These are phyloP conservation scores for Alternaria hordeiaustralica DNA, from an alignment of 2,329 filamentous ascomycete genomes.

Conservation along the genomic window DNA sequence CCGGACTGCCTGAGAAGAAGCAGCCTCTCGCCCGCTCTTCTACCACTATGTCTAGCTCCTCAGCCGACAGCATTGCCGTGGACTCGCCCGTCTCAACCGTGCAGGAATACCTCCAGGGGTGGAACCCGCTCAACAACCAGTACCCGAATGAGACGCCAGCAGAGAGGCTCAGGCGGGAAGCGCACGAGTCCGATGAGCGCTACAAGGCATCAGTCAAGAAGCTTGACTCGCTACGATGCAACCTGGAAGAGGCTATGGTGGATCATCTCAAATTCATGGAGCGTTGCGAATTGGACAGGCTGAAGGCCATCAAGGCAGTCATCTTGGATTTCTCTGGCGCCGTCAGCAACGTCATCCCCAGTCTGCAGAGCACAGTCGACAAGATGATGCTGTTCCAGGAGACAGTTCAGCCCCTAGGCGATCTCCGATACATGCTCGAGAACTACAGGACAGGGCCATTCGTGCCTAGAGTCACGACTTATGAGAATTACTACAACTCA, in stretches of 20 bases:
- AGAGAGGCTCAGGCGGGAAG: conserved; percentile 86
- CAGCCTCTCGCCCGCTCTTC: conserved; percentile 73
- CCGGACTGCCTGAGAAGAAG: conserved; percentile 90
- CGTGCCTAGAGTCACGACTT: conserved; percentile 85
- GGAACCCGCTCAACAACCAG: conserved; percentile 89
- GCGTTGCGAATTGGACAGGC: conserved; percentile 91
- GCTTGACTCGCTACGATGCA: conserved; percentile 88
- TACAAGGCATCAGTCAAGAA: conserved; percentile 88
- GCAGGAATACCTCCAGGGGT: conserved; percentile 86
- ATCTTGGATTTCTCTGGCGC: conserved; percentile 97
- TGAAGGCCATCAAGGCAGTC: conserved; percentile 98
- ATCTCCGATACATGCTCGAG: conserved; percentile 91
- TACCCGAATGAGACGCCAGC: conserved; percentile 92
- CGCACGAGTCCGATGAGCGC: conserved; percentile 86
- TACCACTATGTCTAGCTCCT: conserved; percentile 63
- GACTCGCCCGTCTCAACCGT: conserved; percentile 86
- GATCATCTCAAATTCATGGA: conserved; percentile 95
- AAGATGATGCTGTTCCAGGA: conserved; percentile 99
- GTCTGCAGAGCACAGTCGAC: conserved; percentile 92
- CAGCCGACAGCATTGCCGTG: conserved; percentile 56
- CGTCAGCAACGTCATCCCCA: conserved; percentile 97
- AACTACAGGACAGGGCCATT: conserved; percentile 97
- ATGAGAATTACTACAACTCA: conserved; percentile 99
- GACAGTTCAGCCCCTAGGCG: conserved; percentile 90
- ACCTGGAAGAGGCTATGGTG: conserved; percentile 93